A percentile compares a stretch with the other conserved stretches of the same genome.
Evolutionary conservation across 768 basidiomycete species (phyloP).

Genomic region (Ramaria rubella): DNA sequence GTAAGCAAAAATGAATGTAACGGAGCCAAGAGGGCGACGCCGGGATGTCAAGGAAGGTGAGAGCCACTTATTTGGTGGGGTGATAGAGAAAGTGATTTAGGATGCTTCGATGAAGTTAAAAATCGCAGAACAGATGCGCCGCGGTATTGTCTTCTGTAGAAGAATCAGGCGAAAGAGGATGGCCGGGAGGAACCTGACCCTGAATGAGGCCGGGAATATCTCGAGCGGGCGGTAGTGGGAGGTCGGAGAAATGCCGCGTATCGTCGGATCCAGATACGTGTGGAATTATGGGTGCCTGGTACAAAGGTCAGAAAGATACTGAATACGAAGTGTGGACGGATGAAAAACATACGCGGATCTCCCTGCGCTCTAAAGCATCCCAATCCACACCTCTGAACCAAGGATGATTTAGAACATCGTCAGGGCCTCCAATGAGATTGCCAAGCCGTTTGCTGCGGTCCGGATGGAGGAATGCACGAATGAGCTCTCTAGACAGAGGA

Average conservation of each 20-base stretch:
- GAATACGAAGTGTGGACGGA: background rate
- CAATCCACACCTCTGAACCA: conserved; percentile 97
- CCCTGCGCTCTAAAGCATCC: conserved; percentile 77
- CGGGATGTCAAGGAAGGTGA: background rate
- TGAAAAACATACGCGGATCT: conserved; percentile 62
- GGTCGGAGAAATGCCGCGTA: conserved; percentile 78
- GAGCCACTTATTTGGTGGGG: background rate
- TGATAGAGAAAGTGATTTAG: background rate
- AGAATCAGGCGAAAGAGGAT: conserved; percentile 7
- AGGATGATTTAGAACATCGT: conserved; percentile 84
- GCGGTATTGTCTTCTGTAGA: conserved; percentile 5
- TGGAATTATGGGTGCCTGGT: conserved; percentile 81
- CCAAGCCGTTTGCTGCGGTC: conserved; percentile 89
- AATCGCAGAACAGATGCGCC: conserved; percentile 11
- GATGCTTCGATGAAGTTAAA: conserved; percentile 2
- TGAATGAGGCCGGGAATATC: conserved; percentile 71
- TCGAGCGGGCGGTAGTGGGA: conserved; percentile 67
- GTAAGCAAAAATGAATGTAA: background rate
- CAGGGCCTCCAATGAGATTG: conserved; percentile 86
- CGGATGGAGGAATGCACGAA: conserved; percentile 82
- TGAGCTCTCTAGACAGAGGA: conserved; percentile 79
- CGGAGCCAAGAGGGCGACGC: background rate
- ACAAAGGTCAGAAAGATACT: background rate
- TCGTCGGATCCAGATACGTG: conserved; percentile 74
- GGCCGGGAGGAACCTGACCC: background rate